Percentiles rank a stretch among this genome's conserved stretches.
These are phyloP conservation scores for Trypanosoma conorhini DNA, from an alignment of 208 protist genomes.

Conservation along the genomic window DNA sequence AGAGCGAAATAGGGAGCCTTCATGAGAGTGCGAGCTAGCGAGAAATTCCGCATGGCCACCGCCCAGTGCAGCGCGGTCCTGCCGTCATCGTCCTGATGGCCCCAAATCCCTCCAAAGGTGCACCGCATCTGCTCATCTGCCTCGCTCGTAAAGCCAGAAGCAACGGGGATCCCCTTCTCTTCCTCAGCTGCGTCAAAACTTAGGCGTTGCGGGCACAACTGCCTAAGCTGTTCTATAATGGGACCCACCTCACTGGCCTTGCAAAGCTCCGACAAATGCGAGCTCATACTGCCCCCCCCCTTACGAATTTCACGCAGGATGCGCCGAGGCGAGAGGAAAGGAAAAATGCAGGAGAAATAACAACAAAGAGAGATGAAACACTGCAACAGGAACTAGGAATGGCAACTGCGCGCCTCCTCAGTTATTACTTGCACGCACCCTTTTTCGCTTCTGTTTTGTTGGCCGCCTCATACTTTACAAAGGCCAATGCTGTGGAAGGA, in stretches of 20 bases:
- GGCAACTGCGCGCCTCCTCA: neutral
- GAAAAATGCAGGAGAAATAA: neutral
- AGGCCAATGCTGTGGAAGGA: neutral
- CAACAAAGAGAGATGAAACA: neutral
- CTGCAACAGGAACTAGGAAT: neutral
- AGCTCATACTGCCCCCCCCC: slow-evolving; percentile 6
- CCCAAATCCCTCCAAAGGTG: slow-evolving; percentile 58
- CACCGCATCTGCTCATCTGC: slow-evolving; percentile 12
- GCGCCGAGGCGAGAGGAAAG: slow-evolving; percentile 12
- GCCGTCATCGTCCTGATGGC: slow-evolving; percentile 83
- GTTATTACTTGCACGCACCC: neutral
- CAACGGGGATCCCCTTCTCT: neutral
- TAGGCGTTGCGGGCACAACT: slow-evolving; percentile 29
- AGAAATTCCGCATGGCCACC: slow-evolving; percentile 74
- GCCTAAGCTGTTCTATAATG: slow-evolving; percentile 45
- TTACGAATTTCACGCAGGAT: neutral
- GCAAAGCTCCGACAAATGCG: slow-evolving; percentile 81
- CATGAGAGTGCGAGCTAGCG: slow-evolving; percentile 63
- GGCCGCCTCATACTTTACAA: neutral
- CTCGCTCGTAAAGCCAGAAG: slow-evolving; percentile 1
- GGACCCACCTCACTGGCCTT: slow-evolving; percentile 48
- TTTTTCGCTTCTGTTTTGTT: neutral
- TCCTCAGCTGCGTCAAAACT: neutral
- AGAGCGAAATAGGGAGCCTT: slow-evolving; percentile 52
- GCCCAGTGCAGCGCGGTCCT: slow-evolving; percentile 91